Base-by-base conservation (phyloP, 345 rosid genomes). In the Clausena lansium region DNA sequence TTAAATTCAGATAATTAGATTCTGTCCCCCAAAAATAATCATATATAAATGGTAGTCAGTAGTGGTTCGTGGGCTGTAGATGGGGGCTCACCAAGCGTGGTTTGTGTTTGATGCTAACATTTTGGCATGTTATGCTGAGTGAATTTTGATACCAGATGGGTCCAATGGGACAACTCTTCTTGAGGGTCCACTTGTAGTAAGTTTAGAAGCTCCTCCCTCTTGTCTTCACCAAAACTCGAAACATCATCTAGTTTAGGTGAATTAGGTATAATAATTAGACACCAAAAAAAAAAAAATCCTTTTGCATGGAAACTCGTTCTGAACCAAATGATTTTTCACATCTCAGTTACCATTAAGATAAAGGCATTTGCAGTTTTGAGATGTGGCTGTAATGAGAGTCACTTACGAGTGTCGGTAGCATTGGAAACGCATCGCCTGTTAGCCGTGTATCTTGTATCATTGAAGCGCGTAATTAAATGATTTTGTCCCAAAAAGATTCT, bases 321-420 rank as follows among this genome's bases (percentile, higher is more conserved):
- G 15, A 24, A 25, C 3, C 20, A 25, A 66, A 41, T 14, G 17
- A 67, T 24, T 69, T 27, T 27, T 22, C 35, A 11, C 32, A 36
- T 19, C 28, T 24, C 32, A 41, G 57, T 13, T 39, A 10, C 57
- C 55, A 69, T 25, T 20, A 66, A 67, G 47, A 67, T 2, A 0
- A 27, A 73, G 20, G 1, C 52, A 24, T 11, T 55, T 13, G 24
- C 52, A 24, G 35, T 35, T 20, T 71, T 54, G 19, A 54, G 38
- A 28, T 11, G 24, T 17, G 33, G 8, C 19, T 6, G 65, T 61
- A 28, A 17, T 10, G 19, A 13, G 33, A 9, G 15, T 30, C 22
- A 7, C 59, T 17, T 15, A 24, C 33, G 58, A 3, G 39, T 55
- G 83, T 80, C 76, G 73, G 71, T 36, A 5, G 60, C 57, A 30